These are phyloP conservation scores for Arachnopeziza araneosa DNA, from an alignment of 2,329 filamentous ascomycete species.

Conservation along the genomic window DNA sequence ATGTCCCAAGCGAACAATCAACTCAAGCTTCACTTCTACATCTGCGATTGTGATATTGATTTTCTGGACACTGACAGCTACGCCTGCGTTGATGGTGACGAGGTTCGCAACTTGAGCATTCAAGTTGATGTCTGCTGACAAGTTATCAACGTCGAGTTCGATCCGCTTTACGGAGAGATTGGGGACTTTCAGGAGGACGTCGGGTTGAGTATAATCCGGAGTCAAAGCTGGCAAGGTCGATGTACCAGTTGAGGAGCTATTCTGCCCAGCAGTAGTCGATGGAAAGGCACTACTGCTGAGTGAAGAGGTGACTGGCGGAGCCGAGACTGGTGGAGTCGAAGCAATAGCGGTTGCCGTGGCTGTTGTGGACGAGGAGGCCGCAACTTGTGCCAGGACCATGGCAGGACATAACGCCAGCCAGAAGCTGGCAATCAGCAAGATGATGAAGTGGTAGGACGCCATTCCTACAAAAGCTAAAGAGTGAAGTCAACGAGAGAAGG, in stretches of 20 bases:
- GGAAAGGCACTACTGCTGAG: neutral
- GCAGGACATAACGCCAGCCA: neutral
- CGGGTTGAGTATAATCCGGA: slow-evolving; percentile 37
- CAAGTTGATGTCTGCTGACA: slow-evolving; percentile 54
- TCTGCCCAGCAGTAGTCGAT: neutral
- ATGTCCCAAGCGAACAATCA: slow-evolving; percentile 54
- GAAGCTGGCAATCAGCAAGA: neutral
- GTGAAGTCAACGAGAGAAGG: neutral
- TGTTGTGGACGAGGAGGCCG: neutral
- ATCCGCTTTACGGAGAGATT: slow-evolving; percentile 53
- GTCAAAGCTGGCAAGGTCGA: slow-evolving; percentile 3
- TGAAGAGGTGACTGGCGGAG: neutral
- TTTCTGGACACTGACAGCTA: slow-evolving; percentile 40
- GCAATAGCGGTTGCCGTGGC: neutral
- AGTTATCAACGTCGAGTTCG: slow-evolving; percentile 53
- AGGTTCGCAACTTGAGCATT: slow-evolving; percentile 54
- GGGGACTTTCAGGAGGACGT: slow-evolving; percentile 53
- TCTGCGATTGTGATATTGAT: slow-evolving; percentile 58
- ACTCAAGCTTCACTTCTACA: slow-evolving; percentile 52
- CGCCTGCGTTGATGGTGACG: slow-evolving; percentile 46
- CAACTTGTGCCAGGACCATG: neutral
- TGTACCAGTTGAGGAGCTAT: neutral
- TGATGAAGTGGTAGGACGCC: neutral
- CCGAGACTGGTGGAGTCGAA: neutral
- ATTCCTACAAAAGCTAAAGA: neutral